These are phyloP conservation scores for Pyricularia grisea DNA, from an alignment of 2,329 filamentous ascomycete genomes.

Conservation along the genomic window DNA sequence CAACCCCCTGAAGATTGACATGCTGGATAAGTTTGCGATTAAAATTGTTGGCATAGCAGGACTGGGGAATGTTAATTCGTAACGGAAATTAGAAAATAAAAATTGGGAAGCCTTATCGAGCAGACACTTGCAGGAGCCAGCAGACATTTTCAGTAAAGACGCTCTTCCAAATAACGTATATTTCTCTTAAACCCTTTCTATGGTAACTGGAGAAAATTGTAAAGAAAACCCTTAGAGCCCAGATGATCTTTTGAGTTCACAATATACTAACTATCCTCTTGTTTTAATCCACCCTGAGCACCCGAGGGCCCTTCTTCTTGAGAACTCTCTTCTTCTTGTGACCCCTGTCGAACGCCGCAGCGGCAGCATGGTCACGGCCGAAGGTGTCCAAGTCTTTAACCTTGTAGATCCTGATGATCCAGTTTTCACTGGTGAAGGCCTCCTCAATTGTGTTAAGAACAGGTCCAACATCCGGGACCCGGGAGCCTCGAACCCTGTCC, in stretches of 20 bases:
- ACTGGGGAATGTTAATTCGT: too few relatives aligned
- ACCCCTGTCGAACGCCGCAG: conserved; percentile 63
- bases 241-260: not conserved
- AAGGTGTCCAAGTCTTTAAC: conserved; percentile 98
- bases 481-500: conserved; percentile 77
- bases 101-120: too few relatives aligned
- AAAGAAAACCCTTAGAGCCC: not conserved
- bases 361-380: conserved; percentile 71
- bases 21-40: too few relatives aligned
- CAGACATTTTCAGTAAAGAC: too few relatives aligned
- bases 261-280: not conserved
- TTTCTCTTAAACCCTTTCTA: not conserved
- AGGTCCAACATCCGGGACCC: conserved; percentile 75
- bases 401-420: conserved; percentile 99
- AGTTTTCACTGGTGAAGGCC: conserved; percentile 98
- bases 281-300: conserved; percentile 60
- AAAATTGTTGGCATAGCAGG: too few relatives aligned
- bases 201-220: not conserved
- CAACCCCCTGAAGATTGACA: too few relatives aligned
- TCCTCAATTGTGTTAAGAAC: conserved; percentile 86
- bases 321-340: conserved; percentile 73
- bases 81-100: too few relatives aligned
- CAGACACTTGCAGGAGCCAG: too few relatives aligned
- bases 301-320: conserved; percentile 64
- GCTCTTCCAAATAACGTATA: not conserved